Conservation (phyloP, 2,329 filamentous ascomycete genomes). For the Seiridium cupressi region DNA sequence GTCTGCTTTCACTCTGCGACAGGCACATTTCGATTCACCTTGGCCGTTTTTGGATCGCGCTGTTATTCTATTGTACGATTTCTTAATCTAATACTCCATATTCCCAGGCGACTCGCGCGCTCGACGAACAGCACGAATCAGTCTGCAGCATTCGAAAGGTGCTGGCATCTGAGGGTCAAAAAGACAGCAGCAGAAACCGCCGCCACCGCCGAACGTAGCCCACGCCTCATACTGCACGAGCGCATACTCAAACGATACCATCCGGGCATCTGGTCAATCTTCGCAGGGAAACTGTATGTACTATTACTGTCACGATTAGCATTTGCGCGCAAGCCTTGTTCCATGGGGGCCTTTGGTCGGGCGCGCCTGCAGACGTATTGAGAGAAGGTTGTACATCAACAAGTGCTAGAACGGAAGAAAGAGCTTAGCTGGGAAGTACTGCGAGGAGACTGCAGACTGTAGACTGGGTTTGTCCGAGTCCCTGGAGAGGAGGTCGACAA, state of each 20-base stretch:
- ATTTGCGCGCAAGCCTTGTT: neutral
- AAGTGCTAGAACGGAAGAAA: neutral
- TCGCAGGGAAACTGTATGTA: no score
- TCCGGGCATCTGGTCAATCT: no score
- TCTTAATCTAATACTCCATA: neutral
- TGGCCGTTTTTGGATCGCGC: neutral
- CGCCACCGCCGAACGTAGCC: no score
- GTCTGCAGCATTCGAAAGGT: neutral
- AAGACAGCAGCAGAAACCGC: neutral
- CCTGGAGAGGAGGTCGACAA: neutral
- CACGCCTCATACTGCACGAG: no score
- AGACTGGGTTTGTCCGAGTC: neutral
- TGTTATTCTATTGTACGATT: neutral
- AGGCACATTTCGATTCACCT: neutral
- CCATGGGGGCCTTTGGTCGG: neutral
- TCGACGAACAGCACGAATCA: neutral
- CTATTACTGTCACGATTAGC: no score
- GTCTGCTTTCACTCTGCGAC: neutral
- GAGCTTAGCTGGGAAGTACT: neutral
- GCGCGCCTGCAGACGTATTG: neutral
- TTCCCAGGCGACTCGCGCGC: neutral
- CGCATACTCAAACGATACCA: no score
- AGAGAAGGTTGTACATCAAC: neutral
- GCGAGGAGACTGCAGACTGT: neutral
- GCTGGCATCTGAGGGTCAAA: neutral